A percentile compares a stretch with the other conserved stretches of the same genome.
These are phyloP conservation scores for Pseudogymnoascus destructans DNA, from an alignment of 2,329 filamentous ascomycete genomes.

Conservation along the genomic window DNA sequence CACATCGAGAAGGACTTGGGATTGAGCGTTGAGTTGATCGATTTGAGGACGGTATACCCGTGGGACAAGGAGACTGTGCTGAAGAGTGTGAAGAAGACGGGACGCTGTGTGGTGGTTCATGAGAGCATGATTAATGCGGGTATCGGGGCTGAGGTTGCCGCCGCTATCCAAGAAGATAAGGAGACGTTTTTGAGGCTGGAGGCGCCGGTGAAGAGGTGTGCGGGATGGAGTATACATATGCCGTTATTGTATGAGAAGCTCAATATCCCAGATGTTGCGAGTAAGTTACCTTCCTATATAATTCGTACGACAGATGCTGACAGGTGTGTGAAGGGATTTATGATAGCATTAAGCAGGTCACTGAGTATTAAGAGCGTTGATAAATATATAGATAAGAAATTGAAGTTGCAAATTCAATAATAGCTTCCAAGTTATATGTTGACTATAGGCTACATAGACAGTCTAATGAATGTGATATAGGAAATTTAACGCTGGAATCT, in stretches of 20 bases:
- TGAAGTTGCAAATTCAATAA: not conserved
- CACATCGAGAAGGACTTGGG: constrained; percentile 55
- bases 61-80: constrained; percentile 57
- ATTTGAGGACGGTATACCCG: constrained; percentile 58
- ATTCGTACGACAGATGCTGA: constrained; percentile 6
- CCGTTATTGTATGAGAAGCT: constrained; percentile 52
- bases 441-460: not conserved
- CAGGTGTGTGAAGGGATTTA: constrained; percentile 23
- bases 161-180: constrained; percentile 50
- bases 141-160: constrained; percentile 58
- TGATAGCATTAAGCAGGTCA: constrained; percentile 24
- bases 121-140: constrained; percentile 66
- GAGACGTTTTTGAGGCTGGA: constrained; percentile 55
- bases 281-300: constrained; percentile 34
- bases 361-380: constrained; percentile 20
- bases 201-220: constrained; percentile 56
- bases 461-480: not conserved
- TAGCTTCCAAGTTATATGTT: not conserved
- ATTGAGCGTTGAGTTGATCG: constrained; percentile 54
- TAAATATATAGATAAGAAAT: not conserved
- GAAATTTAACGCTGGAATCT: too few species aligned
- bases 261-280: constrained; percentile 55
- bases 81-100: constrained; percentile 56
- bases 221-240: constrained; percentile 57
- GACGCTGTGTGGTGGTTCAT: constrained; percentile 56